These are phyloP conservation scores for Novymonas esmeraldas DNA, from an alignment of 208 protist species.

Conservation along the genomic window DNA sequence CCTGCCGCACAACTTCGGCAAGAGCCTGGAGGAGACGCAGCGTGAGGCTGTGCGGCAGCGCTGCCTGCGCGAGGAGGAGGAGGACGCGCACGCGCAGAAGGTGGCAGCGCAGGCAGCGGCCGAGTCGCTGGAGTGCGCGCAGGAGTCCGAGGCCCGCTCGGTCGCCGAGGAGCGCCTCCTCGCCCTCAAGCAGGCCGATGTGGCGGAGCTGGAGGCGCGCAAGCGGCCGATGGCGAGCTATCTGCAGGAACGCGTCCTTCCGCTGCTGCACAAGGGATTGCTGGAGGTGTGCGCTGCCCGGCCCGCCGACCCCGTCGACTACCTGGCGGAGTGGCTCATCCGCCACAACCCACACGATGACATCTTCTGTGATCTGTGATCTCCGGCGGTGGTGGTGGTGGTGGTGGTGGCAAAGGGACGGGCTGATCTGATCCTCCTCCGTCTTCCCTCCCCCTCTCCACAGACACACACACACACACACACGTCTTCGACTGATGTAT, in stretches of 20 bases:
- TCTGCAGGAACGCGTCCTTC: conserved; percentile 92
- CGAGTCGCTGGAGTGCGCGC: conserved; percentile 41
- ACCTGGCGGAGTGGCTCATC: conserved; percentile 93
- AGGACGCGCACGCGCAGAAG: conserved; percentile 38
- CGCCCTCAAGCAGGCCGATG: conserved; percentile 69
- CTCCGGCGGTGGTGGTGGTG: neutral
- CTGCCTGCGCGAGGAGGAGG: conserved; percentile 56
- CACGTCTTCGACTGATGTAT: too few relatives aligned
- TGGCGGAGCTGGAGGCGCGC: conserved; percentile 75
- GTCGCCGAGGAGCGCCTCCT: conserved; percentile 20
- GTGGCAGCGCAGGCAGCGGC: conserved; percentile 31
- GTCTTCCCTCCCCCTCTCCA: too few relatives aligned
- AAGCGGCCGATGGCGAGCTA: conserved; percentile 88
- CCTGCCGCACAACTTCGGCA: conserved; percentile 89
- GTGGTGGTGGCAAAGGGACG: too few relatives aligned
- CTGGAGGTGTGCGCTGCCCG: conserved; percentile 89
- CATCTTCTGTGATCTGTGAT: conserved; percentile 55
- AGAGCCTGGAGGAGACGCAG: conserved; percentile 78
- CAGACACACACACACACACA: too few relatives aligned
- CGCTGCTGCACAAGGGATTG: conserved; percentile 93
- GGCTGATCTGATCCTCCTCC: too few relatives aligned
- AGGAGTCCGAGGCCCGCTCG: conserved; percentile 29
- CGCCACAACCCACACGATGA: conserved; percentile 91
- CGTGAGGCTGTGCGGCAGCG: conserved; percentile 67
- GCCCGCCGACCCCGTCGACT: conserved; percentile 95